A percentile compares a stretch with the other conserved stretches of the same genome.
Conservation (phyloP, 192 early-diverging fungal species). For the Lunasporangiospora selenospora region DNA sequence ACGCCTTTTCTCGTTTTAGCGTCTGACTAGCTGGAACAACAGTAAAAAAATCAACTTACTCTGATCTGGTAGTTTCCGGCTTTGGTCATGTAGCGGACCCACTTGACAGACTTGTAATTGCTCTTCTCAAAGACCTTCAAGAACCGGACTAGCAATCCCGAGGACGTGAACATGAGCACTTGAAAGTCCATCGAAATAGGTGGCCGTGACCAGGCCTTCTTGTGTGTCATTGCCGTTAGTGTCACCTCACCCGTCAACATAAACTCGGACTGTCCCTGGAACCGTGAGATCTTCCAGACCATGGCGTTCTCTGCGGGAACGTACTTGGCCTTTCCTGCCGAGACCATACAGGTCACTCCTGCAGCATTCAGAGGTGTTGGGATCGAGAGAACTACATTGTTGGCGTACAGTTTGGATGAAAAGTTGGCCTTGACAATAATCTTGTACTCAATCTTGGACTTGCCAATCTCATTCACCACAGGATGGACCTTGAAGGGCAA, state of each 20-base stretch:
- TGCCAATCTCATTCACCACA: conserved; percentile 86
- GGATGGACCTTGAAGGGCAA: conserved; percentile 96
- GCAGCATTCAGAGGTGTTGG: conserved; percentile 94
- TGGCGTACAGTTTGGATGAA: conserved; percentile 85
- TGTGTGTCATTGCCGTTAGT: conserved; percentile 81
- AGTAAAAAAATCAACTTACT: conserved; percentile 34
- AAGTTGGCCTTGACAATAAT: conserved; percentile 91
- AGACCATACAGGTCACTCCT: conserved; percentile 80
- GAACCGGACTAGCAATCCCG: conserved; percentile 94
- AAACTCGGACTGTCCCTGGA: conserved; percentile 91
- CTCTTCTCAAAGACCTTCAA: conserved; percentile 98
- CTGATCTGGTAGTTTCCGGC: conserved; percentile 89
- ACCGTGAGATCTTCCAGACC: conserved; percentile 92
- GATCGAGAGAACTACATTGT: conserved; percentile 86
- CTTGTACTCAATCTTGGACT: conserved; percentile 86
- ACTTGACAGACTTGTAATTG: conserved; percentile 97
- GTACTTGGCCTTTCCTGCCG: conserved; percentile 93
- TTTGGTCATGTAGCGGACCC: conserved; percentile 99
- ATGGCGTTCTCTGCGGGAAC: conserved; percentile 92
- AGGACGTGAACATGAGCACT: conserved; percentile 96
- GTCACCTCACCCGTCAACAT: conserved; percentile 84
- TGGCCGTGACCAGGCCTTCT: conserved; percentile 92
- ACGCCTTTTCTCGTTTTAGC: too few relatives aligned
- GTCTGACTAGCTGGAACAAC: too few relatives aligned
- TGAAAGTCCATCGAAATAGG: conserved; percentile 96